These are phyloP conservation scores for Silene coronaria DNA, from an alignment of 179 eudicot species.

Conservation along the genomic window DNA sequence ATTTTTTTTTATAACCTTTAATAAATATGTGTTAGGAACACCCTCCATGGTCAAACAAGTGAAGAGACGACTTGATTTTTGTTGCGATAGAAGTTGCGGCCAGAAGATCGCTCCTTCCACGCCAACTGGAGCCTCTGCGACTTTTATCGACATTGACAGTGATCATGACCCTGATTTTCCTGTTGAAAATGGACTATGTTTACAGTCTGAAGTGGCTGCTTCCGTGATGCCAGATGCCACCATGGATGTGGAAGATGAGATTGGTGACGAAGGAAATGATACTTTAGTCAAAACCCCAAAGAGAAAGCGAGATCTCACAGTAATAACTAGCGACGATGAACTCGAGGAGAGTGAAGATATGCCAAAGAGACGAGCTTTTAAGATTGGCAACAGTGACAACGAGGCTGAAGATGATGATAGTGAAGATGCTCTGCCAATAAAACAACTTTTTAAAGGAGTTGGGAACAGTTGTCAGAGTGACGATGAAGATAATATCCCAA, in stretches of 20 bases:
- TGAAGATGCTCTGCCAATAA: slow-evolving; percentile 26
- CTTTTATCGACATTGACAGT: slow-evolving; percentile 37
- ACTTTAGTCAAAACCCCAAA: slow-evolving; percentile 12
- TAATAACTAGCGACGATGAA: slow-evolving; percentile 32
- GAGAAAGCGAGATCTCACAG: slow-evolving; percentile 27
- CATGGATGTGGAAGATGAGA: slow-evolving; percentile 4
- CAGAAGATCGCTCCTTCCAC: slow-evolving; percentile 53
- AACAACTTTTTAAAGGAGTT: neutral
- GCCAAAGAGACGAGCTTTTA: slow-evolving; percentile 20
- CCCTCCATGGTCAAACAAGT: slow-evolving; percentile 23
- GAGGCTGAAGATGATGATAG: slow-evolving; percentile 30
- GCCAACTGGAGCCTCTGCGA: slow-evolving; percentile 34
- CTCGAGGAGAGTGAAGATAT: slow-evolving; percentile 4
- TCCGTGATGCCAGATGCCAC: neutral
- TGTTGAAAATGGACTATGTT: slow-evolving; percentile 4
- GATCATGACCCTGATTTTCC: slow-evolving; percentile 37
- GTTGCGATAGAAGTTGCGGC: slow-evolving; percentile 25
- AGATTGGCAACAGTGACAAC: slow-evolving; percentile 17
- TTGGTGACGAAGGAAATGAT: slow-evolving; percentile 4
- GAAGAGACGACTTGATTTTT: slow-evolving; percentile 37
- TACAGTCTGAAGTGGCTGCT: neutral
- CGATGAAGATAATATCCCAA: slow-evolving; percentile 51
- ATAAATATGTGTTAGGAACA: slow-evolving; percentile 23
- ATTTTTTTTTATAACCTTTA: neutral
- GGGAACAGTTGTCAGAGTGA: slow-evolving; percentile 17